These are phyloP conservation scores for Neurospora sp. DNA, from an alignment of 495 filamentous ascomycete genomes.

Conservation along the genomic window DNA sequence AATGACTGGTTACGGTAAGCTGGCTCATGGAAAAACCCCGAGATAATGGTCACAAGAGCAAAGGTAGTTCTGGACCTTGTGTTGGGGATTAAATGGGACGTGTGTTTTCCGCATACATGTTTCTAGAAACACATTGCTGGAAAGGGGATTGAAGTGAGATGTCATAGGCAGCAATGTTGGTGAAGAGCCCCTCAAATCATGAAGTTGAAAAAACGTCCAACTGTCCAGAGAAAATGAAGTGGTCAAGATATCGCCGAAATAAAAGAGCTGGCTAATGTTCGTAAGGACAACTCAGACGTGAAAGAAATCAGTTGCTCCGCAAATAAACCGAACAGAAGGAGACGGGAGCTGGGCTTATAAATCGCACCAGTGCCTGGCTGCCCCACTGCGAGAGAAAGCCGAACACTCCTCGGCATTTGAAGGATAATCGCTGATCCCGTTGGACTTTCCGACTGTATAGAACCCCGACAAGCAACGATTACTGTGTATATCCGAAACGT, in stretches of 20 bases:
- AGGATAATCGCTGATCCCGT: not conserved
- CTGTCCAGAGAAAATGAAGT: not conserved
- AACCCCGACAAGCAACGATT: not conserved
- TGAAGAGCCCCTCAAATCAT: not conserved
- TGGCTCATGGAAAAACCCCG: not conserved
- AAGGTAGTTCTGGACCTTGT: not conserved
- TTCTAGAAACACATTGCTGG: not conserved
- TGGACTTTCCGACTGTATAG: not conserved
- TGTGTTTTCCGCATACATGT: not conserved
- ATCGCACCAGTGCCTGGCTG: not conserved
- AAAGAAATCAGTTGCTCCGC: not conserved
- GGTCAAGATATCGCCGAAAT: not conserved
- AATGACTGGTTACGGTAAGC: not conserved
- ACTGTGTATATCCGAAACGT: not conserved
- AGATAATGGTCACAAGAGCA: not conserved
- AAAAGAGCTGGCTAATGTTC: not conserved
- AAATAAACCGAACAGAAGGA: not conserved
- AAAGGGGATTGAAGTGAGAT: not conserved
- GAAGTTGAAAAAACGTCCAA: not conserved
- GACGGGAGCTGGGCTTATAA: not conserved
- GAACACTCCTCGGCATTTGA: not conserved
- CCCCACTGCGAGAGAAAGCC: not conserved
- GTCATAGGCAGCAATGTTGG: not conserved
- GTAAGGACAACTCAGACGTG: not conserved
- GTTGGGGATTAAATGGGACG: not conserved